Conservation (phyloP, 805 yeast species). For the Yarrowia phangngaensis region DNA sequence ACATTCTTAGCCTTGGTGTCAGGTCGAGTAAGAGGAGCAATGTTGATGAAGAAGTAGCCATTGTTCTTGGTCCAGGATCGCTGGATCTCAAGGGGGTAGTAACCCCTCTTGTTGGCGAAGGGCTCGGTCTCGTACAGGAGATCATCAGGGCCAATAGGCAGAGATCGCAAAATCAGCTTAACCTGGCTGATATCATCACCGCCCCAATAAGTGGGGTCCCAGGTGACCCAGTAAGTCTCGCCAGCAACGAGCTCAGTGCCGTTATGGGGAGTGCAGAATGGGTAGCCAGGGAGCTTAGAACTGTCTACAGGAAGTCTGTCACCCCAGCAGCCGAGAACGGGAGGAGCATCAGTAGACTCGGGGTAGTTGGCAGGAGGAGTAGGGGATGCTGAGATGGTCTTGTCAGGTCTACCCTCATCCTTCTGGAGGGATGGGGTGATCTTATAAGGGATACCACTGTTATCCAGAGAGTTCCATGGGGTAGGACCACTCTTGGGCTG, state of each 20-base stretch:
- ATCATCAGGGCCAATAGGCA: slow-evolving; percentile 39
- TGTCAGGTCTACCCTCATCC: slow-evolving; percentile 31
- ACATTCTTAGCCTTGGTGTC: slow-evolving; percentile 40
- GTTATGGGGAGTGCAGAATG: slow-evolving; percentile 44
- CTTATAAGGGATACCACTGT: slow-evolving; percentile 45
- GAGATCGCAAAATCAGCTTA: slow-evolving; percentile 40
- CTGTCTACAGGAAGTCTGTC: slow-evolving; percentile 41
- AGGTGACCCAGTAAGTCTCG: slow-evolving; percentile 49
- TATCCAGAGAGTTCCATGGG: slow-evolving; percentile 46
- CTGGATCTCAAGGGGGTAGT: slow-evolving; percentile 40
- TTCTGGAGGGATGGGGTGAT: slow-evolving; percentile 43
- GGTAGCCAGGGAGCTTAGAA: slow-evolving; percentile 38
- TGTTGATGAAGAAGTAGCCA: slow-evolving; percentile 43
- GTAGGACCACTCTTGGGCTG: slow-evolving; percentile 41
- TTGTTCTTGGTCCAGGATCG: slow-evolving; percentile 28
- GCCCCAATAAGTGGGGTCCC: slow-evolving; percentile 48
- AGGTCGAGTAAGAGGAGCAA: slow-evolving; percentile 43
- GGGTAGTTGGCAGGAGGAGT: slow-evolving; percentile 43
- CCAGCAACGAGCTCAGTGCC: slow-evolving; percentile 48
- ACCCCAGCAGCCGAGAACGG: slow-evolving; percentile 46
- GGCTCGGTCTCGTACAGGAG: slow-evolving; percentile 40
- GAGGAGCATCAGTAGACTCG: slow-evolving; percentile 43
- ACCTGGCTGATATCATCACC: slow-evolving; percentile 41
- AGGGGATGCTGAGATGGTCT: slow-evolving; percentile 45
- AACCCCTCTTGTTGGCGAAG: slow-evolving; percentile 43